phyloP scores from a whole-genome alignment of 2,329 filamentous ascomycete genomes.

The Zymoseptoria pseudotritici region DNA sequence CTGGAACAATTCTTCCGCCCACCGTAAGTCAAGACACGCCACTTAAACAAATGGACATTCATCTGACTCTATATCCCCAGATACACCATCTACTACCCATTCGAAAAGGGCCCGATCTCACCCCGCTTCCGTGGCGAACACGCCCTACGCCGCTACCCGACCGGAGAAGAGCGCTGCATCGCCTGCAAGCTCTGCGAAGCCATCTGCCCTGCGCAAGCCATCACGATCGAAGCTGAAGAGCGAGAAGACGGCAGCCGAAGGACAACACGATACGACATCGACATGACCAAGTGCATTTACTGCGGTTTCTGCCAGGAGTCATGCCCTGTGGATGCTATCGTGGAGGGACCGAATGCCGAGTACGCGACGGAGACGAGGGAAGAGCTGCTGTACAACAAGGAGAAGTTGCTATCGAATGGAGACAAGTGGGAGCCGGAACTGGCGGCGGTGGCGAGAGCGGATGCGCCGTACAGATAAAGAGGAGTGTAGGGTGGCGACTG shows the following conservation, averaged over 20 bases:
- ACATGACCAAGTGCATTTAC: conserved; percentile 99
- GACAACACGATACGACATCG: conserved; percentile 96
- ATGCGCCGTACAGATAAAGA: conserved; percentile 60
- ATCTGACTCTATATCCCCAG: conserved; percentile 40
- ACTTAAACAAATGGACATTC: neutral
- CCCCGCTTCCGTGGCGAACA: conserved; percentile 98
- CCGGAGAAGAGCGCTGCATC: conserved; percentile 97
- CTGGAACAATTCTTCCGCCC: conserved; percentile 97
- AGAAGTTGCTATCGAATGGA: conserved; percentile 48
- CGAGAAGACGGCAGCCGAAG: conserved; percentile 89
- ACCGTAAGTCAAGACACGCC: conserved; percentile 60
- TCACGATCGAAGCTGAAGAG: conserved; percentile 98
- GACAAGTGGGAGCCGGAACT: conserved; percentile 89
- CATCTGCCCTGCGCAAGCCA: conserved; percentile 94
- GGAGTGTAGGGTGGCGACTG: neutral
- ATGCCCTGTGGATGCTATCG: conserved; percentile 93
- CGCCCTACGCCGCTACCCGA: conserved; percentile 89
- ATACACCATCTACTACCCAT: conserved; percentile 97
- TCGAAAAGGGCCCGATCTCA: conserved; percentile 97
- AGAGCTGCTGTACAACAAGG: conserved; percentile 96
- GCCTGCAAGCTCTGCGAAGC: conserved; percentile 99
- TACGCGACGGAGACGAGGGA: conserved; percentile 76
- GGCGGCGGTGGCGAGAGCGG: conserved; percentile 82
- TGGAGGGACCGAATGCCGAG: conserved; percentile 66
- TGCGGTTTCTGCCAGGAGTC: conserved; percentile 99